Percentiles rank a stretch among this genome's conserved stretches.
Conservation (phyloP, 2,329 filamentous ascomycete species). For the Exophiala alcalophila region DNA sequence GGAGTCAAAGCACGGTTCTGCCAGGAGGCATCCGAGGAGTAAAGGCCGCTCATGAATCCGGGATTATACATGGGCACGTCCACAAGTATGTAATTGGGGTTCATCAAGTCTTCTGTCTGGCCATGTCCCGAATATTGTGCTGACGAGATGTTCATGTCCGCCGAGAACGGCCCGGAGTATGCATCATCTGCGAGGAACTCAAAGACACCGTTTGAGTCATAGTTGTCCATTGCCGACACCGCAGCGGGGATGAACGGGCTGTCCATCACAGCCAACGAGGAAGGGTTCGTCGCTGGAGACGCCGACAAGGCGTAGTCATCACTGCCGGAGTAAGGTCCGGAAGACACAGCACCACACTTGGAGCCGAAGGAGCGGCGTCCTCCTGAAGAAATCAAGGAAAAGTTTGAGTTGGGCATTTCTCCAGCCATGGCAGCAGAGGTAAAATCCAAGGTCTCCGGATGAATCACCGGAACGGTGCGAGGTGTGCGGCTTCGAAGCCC, state of each 20-base stretch:
- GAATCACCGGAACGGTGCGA: slow-evolving; percentile 22
- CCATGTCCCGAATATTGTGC: slow-evolving; percentile 17
- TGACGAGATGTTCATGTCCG: slow-evolving; percentile 15
- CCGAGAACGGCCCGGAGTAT: slow-evolving; percentile 7
- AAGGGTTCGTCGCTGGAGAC: slow-evolving; percentile 16
- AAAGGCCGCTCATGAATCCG: slow-evolving; percentile 14
- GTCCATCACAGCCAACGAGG: slow-evolving; percentile 13
- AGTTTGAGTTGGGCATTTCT: slow-evolving; percentile 19
- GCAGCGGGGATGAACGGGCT: slow-evolving; percentile 11
- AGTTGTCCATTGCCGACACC: slow-evolving; percentile 16
- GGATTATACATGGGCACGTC: slow-evolving; percentile 15
- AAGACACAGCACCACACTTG: slow-evolving; percentile 2
- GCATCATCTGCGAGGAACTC: slow-evolving; percentile 21
- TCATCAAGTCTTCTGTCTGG: slow-evolving; percentile 15
- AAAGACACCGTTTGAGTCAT: slow-evolving; percentile 17
- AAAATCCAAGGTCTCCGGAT: slow-evolving; percentile 17
- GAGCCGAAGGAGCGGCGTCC: slow-evolving; percentile 14
- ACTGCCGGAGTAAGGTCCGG: slow-evolving; percentile 15
- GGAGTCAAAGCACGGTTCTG: slow-evolving; percentile 15
- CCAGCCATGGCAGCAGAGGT: slow-evolving; percentile 16
- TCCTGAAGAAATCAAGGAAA: slow-evolving; percentile 19
- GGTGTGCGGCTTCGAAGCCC: slow-evolving; percentile 20
- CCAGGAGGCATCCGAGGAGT: slow-evolving; percentile 9
- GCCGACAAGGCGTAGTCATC: slow-evolving; percentile 19
- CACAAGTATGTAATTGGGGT: slow-evolving; percentile 15